Evolutionary conservation across 768 basidiomycete genomes (phyloP).

Genomic region (Amanita exitialis): DNA sequence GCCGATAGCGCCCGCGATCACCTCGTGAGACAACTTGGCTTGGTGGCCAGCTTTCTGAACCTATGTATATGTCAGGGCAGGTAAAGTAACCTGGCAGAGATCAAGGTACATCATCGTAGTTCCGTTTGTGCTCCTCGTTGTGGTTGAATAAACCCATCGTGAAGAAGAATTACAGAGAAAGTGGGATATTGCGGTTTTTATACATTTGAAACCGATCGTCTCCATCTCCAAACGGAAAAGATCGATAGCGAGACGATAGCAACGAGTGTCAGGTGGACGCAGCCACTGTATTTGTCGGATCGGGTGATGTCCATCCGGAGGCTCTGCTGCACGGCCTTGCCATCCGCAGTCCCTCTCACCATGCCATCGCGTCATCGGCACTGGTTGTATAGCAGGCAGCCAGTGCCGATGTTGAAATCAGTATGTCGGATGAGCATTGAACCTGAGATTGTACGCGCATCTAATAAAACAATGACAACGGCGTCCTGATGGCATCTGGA

Average conservation of each 20-base stretch:
- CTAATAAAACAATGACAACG: no score
- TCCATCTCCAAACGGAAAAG: neutral
- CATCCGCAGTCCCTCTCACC: neutral
- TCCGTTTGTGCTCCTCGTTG: conserved; percentile 29
- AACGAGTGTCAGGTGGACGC: neutral
- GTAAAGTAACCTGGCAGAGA: neutral
- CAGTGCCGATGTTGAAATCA: no score
- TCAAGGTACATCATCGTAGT: conserved; percentile 28
- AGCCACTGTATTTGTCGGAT: neutral
- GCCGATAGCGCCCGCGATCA: conserved; percentile 57
- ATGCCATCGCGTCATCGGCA: neutral
- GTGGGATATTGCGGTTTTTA: neutral
- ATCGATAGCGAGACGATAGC: neutral
- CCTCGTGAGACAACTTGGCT: conserved; percentile 51
- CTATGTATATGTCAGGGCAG: conserved; percentile 18
- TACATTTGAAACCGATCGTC: no score
- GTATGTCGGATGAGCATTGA: no score
- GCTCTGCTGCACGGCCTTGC: neutral
- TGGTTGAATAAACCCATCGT: conserved; percentile 35
- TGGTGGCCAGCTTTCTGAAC: conserved; percentile 41
- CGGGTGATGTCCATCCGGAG: neutral
- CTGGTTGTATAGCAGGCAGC: no score
- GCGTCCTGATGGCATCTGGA: no score
- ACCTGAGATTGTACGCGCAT: no score
- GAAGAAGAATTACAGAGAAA: conserved; percentile 7